phyloP scores from a whole-genome alignment of 352 stramenopile genomes.

The Pythium aphanidermatum region DNA sequence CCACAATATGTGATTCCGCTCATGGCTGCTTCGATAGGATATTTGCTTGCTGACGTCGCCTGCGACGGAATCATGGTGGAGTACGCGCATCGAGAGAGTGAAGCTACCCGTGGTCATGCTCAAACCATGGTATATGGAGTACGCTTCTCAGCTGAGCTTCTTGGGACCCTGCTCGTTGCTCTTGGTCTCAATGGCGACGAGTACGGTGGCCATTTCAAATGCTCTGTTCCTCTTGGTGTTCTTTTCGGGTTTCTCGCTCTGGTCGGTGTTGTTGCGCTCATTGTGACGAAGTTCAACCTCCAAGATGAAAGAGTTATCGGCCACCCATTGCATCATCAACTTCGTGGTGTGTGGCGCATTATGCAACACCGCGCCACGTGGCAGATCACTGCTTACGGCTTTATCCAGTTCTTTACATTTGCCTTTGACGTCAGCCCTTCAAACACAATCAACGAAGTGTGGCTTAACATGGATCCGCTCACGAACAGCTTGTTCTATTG shows the following conservation, averaged over 20 bases:
- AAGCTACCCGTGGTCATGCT: constrained; percentile 26
- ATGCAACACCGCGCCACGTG: constrained; percentile 60
- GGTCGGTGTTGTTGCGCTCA: constrained; percentile 27
- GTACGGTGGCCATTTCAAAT: constrained; percentile 46
- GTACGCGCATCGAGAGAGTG: constrained; percentile 52
- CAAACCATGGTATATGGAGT: constrained; percentile 57
- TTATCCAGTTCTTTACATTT: constrained; percentile 64
- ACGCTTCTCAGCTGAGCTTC: constrained; percentile 46
- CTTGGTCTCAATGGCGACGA: constrained; percentile 52
- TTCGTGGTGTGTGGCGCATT: constrained; percentile 46
- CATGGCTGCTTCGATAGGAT: constrained; percentile 40
- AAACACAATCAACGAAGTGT: constrained; percentile 55
- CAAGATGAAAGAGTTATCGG: constrained; percentile 25
- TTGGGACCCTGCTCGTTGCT: constrained; percentile 46
- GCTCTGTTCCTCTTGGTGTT: constrained; percentile 31
- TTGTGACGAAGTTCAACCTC: constrained; percentile 34
- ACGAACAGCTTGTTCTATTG: constrained; percentile 54
- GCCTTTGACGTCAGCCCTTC: constrained; percentile 45
- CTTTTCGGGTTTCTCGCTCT: constrained; percentile 32
- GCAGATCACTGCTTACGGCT: constrained; percentile 66
- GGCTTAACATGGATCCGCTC: constrained; percentile 56
- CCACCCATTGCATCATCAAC: constrained; percentile 21
- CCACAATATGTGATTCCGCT: constrained; percentile 41
- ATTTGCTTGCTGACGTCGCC: constrained; percentile 62
- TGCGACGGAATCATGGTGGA: constrained; percentile 78